phyloP scores from a whole-genome alignment of 495 filamentous ascomycete genomes.

The Pyrenula massariospora region DNA sequence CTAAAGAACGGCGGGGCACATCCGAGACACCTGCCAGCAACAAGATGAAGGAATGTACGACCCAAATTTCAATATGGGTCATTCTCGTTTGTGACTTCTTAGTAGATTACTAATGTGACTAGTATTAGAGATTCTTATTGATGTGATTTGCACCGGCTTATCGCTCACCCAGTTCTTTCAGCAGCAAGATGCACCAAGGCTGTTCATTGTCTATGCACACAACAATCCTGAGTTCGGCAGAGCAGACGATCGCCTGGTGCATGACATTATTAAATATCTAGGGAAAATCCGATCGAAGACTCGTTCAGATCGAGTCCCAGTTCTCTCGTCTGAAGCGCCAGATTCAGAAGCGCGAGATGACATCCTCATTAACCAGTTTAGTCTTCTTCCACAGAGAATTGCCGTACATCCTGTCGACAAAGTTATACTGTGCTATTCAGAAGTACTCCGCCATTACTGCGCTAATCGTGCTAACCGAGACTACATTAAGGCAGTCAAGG shows the following conservation, averaged over 20 bases:
- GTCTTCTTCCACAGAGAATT: not conserved
- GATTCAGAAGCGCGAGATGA: not conserved
- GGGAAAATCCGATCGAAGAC: not conserved
- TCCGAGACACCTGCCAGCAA: not conserved
- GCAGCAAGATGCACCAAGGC: not conserved
- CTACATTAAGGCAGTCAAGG: not conserved
- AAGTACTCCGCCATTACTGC: not conserved
- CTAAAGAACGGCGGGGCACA: not conserved
- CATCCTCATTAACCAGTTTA: not conserved
- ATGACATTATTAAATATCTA: not conserved
- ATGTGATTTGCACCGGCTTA: not conserved
- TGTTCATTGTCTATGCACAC: not conserved
- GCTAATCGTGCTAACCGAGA: not conserved
- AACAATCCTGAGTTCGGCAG: not conserved
- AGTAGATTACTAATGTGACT: not conserved
- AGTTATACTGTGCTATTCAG: not conserved
- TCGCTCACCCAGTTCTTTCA: not conserved
- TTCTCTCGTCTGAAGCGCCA: not conserved
- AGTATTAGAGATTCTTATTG: not conserved
- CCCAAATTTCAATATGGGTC: not conserved
- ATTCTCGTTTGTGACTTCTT: not conserved
- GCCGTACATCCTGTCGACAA: not conserved
- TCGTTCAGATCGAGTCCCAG: not conserved
- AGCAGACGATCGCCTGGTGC: not conserved
- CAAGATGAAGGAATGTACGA: not conserved